Conservation (phyloP, 1,284 basidiomycete genomes). For the Ceratobasidium papillatum region DNA sequence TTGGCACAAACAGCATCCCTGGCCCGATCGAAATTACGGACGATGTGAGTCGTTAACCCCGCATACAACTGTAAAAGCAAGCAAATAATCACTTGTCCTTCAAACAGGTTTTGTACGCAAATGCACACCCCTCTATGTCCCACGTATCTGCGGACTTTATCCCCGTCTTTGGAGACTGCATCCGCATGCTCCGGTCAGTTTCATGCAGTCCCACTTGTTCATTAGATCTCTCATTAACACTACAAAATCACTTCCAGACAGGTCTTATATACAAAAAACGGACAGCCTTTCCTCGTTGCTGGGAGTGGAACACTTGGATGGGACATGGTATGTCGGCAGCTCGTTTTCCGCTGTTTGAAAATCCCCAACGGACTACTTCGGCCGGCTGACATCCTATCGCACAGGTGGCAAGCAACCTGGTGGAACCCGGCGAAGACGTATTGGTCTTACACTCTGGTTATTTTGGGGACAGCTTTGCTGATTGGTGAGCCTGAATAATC, state of each 20-base stretch:
- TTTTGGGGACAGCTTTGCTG: slow-evolving; percentile 86
- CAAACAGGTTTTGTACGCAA: slow-evolving; percentile 72
- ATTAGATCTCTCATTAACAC: slow-evolving; percentile 36
- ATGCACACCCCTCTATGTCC: slow-evolving; percentile 87
- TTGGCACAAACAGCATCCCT: slow-evolving; percentile 67
- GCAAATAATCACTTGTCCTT: not conserved
- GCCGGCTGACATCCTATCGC: slow-evolving; percentile 22
- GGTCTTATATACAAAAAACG: slow-evolving; percentile 77
- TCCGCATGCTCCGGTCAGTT: slow-evolving; percentile 80
- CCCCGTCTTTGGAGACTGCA: slow-evolving; percentile 87
- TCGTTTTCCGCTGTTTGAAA: slow-evolving; percentile 18
- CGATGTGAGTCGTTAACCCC: slow-evolving; percentile 60
- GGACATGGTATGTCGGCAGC: slow-evolving; percentile 53
- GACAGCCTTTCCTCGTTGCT: slow-evolving; percentile 89
- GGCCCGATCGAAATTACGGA: slow-evolving; percentile 85
- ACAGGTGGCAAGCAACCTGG: slow-evolving; percentile 81
- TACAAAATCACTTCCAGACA: slow-evolving; percentile 57
- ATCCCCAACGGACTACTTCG: slow-evolving; percentile 24
- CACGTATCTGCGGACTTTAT: slow-evolving; percentile 94
- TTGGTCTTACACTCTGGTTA: slow-evolving; percentile 75
- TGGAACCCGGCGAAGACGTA: slow-evolving; percentile 55
- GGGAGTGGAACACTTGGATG: slow-evolving; percentile 96
- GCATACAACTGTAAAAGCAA: not conserved
- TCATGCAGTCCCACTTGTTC: not conserved
- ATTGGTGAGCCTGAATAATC: slow-evolving; percentile 64